Base-by-base conservation (phyloP, 2,329 filamentous ascomycete genomes). In the Cyclaneusma minus region DNA sequence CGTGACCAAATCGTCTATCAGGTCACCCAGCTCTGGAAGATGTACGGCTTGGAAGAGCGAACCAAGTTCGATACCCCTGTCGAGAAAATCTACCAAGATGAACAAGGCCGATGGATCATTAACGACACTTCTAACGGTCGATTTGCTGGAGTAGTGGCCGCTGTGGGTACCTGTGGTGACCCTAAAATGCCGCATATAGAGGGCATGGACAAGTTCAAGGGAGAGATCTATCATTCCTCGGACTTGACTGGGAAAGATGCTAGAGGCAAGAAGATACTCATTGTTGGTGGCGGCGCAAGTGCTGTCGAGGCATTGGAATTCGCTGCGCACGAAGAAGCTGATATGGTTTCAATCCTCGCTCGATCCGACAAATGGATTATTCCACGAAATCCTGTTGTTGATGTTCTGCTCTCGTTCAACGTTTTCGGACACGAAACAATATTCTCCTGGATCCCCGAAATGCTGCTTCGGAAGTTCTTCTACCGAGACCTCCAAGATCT, bases 311-410 rank as follows among this genome's bases (percentile, higher is more conserved):
- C 79, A 0, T 59, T 91, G 14, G 81, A 91, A 43, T 91, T 82
- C 39, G 79, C 79, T 1, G 65, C 73, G 7, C 56, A 67, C 8
- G 64, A 70, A 21, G 61, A 70, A 4, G 81, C 80, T 0, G 55
- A 58, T 6, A 70, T 81, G 41, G 73, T 75, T 0, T 73, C 71
- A 30, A 72, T 91, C 16, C 62, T 91, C 7, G 70, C 81, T 0
- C 64, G 82, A 13, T 79, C 71, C 9, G 80, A 87, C 40, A 89
- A 87, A 48, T 87, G 80, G 81, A 81, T 89, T 35, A 85, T 87
- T 27, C 82, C 82, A 0, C 66, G 83, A 6, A 89, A 91, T 37
- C 58, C 79, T 0, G 25, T 89, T 22, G 60, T 89, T 26, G 74
- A 91, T 44, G 58, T 67, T 2, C 57, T 91, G 2, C 63, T 92